These are phyloP conservation scores for Fagus sylvatica DNA, from an alignment of 306 rosid species.

Conservation along the genomic window DNA sequence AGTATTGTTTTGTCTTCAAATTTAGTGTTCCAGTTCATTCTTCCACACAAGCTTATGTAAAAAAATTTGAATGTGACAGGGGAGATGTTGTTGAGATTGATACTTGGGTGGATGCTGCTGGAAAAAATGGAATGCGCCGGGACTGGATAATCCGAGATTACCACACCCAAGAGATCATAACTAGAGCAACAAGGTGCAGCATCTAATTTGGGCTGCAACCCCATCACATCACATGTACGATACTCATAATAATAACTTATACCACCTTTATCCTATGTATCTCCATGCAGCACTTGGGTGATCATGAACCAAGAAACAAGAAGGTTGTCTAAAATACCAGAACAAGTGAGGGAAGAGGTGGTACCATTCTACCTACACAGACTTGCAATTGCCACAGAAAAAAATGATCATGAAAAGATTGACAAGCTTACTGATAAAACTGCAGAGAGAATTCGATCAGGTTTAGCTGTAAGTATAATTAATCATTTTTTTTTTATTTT, in stretches of 20 bases:
- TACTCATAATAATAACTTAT: neutral
- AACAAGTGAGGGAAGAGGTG: constrained; percentile 72
- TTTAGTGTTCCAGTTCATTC: too few species aligned
- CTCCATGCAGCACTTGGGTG: constrained; percentile 79
- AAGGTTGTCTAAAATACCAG: constrained; percentile 75
- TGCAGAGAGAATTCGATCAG: constrained; percentile 63
- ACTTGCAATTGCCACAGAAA: constrained; percentile 48
- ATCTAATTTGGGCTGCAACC: neutral
- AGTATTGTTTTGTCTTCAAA: neutral
- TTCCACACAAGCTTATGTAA: neutral
- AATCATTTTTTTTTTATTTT: neutral
- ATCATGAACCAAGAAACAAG: constrained; percentile 93
- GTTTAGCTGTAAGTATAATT: constrained; percentile 67
- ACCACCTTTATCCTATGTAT: neutral
- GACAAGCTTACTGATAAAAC: constrained; percentile 72
- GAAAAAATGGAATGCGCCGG: constrained; percentile 93
- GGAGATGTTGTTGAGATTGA: constrained; percentile 90
- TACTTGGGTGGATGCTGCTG: constrained; percentile 94
- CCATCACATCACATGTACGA: neutral
- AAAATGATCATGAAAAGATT: constrained; percentile 61
- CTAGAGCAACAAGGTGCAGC: constrained; percentile 77
- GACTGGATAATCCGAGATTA: constrained; percentile 90
- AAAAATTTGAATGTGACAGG: constrained; percentile 44
- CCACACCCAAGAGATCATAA: constrained; percentile 62
- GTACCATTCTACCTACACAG: constrained; percentile 67